Evolutionary conservation across 2,329 filamentous ascomycete genomes (phyloP).

Genomic region (Stemphylium vesicarium): DNA sequence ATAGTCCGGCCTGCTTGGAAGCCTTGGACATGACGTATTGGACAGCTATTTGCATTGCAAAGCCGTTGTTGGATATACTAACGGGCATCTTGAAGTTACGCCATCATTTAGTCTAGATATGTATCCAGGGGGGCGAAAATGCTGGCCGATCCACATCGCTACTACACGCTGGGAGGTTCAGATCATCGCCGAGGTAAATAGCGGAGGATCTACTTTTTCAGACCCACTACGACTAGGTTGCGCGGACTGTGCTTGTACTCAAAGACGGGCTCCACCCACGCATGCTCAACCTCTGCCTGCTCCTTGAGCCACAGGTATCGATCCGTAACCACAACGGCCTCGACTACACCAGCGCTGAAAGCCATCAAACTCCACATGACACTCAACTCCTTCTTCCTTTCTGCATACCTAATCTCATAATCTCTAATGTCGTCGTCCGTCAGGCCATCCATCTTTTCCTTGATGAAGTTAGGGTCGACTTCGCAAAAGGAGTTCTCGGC

Average conservation of each 20-base stretch:
- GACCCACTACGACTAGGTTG: slow-evolving; percentile 90
- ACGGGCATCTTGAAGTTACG: not conserved
- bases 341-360: slow-evolving; percentile 86
- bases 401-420: slow-evolving; percentile 71
- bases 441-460: slow-evolving; percentile 69
- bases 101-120: not conserved
- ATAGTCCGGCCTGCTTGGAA: slow-evolving; percentile 3
- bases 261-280: slow-evolving; percentile 94
- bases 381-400: slow-evolving; percentile 79
- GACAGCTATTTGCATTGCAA: not conserved
- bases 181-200: not conserved
- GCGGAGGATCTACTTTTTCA: slow-evolving; percentile 64
- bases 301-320: slow-evolving; percentile 87
- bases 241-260: slow-evolving; percentile 85
- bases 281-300: slow-evolving; percentile 71
- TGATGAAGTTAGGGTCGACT: slow-evolving; percentile 58
- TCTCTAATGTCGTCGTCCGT: slow-evolving; percentile 75
- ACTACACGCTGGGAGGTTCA: not conserved
- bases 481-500: slow-evolving; percentile 44
- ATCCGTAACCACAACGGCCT: slow-evolving; percentile 89
- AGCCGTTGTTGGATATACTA: not conserved
- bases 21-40: slow-evolving; percentile 3
- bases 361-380: slow-evolving; percentile 96
- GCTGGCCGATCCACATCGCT: not conserved
- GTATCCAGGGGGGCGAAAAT: not conserved